Base-by-base conservation (phyloP, 1,284 basidiomycete species). In the Moniliophthora roreri region DNA sequence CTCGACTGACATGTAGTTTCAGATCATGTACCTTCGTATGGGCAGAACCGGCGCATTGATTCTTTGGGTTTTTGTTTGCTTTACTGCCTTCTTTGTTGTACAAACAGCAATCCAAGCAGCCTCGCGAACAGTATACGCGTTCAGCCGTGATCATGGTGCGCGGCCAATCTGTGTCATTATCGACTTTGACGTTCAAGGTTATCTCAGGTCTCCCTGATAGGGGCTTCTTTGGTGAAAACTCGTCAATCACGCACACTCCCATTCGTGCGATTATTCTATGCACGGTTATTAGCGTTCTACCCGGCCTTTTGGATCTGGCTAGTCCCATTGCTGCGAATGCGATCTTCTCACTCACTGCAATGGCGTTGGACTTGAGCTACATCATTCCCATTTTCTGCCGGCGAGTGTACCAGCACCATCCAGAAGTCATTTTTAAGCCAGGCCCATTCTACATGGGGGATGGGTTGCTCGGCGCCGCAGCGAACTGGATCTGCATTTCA, bases 381-480 rank as follows among this genome's bases (percentile, higher is more conserved):
- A 79, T 89, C 56, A 85, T 91, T 55, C 87, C 89, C 1, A 87
- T 91, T 63, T 76, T 83, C 65, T 71, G 86, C 65, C 82, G 90
- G 35, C 78, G 91, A 53, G 70, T 88, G 53, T 93, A 81, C 69
- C 75, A 80, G 54, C 78, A 87, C 57, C 93, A 95, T 64, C 92
- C 93, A 0, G 93, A 95, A 48, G 87, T 95, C 35, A 74, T 75
- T 60, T 94, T 91, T 77, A 86, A 85, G 66, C 91, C 92, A 0
- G 93, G 93, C n/a, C 93, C 93, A 16, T 95, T 93, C 72, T 89
- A 85, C 66, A 85, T 94, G 77, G 92, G 92, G 20, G 74, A 83
- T 50, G 91, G 90, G 0, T 61, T 76, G 54, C 66, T 93, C 18
- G 90, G 88, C 2, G 80, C 78, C 72, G 63, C 77, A 13, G 78